Evolutionary conservation across 2,329 filamentous ascomycete species (phyloP).

Genomic region (Scedosporium boydii): DNA sequence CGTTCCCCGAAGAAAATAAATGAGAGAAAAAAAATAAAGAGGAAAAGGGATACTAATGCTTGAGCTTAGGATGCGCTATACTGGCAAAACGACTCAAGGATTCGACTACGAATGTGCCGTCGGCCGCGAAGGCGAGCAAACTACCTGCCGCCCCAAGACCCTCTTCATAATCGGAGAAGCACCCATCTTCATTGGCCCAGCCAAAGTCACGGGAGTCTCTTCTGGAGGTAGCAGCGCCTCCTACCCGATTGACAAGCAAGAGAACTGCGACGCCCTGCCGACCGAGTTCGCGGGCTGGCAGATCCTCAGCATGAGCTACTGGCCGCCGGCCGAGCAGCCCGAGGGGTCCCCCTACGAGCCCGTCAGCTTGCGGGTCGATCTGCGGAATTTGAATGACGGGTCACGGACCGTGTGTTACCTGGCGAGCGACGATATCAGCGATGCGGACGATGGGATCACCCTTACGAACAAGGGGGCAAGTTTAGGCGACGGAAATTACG

Average conservation of each 20-base stretch:
- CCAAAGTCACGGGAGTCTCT: neutral
- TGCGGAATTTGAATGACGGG: neutral
- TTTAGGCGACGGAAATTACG: neutral
- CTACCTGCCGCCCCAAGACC: neutral
- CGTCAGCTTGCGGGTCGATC: neutral
- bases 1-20: neutral
- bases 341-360: neutral
- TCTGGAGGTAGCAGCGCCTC: neutral
- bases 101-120: neutral
- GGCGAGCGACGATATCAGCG: neutral
- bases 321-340: neutral
- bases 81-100: neutral
- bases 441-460: neutral
- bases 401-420: neutral
- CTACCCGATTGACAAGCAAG: neutral
- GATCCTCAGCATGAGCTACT: neutral
- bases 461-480: neutral
- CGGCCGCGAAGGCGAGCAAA: slow-evolving; percentile 1
- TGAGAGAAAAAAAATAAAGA: neutral
- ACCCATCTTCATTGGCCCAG: neutral
- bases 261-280: neutral
- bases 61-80: neutral
- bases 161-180: neutral
- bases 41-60: neutral
- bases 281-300: neutral